phyloP scores from a whole-genome alignment of 495 filamentous ascomycete species.

The Barbatosphaeria neglecta region DNA sequence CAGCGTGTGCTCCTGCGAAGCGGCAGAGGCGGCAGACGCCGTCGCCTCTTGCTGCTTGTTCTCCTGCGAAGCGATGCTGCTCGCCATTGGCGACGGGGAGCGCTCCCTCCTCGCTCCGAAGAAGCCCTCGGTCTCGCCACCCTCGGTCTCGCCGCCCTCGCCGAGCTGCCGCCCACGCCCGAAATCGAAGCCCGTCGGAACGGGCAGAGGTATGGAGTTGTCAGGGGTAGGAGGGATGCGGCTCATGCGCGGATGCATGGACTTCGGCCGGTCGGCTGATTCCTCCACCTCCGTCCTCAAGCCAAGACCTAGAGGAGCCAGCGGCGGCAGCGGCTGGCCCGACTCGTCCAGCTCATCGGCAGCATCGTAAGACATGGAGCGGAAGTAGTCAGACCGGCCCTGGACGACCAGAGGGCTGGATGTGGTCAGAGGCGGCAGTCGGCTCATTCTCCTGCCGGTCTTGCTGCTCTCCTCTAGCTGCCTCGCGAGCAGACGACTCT shows the following conservation, averaged over 20 bases:
- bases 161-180: conserved; percentile 18
- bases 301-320: conserved; percentile 25
- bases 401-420: conserved; percentile 56
- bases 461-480: conserved; percentile 68
- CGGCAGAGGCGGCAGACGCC: too few species aligned
- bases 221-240: conserved; percentile 45
- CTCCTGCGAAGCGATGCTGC: conserved; percentile 2
- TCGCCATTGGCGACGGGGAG: conserved; percentile 25
- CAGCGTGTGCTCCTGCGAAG: conserved; percentile 8
- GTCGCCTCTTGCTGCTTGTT: conserved; percentile 7
- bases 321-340: background rate
- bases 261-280: conserved; percentile 44
- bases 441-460: conserved; percentile 64
- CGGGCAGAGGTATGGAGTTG: conserved; percentile 29
- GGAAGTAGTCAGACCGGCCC: conserved; percentile 62
- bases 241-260: conserved; percentile 64
- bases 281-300: conserved; percentile 48
- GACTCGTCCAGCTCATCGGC: conserved; percentile 27
- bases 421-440: conserved; percentile 71
- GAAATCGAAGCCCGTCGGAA: conserved; percentile 19
- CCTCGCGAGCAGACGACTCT: conserved; percentile 75
- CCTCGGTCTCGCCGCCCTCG: conserved; percentile 17
- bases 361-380: conserved; percentile 41
- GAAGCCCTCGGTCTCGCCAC: conserved; percentile 10
- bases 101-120: conserved; percentile 32